A percentile compares a stretch with the other conserved stretches of the same genome.
These are phyloP conservation scores for Chalciporus piperatus DNA, from an alignment of 768 basidiomycete species.

Conservation along the genomic window DNA sequence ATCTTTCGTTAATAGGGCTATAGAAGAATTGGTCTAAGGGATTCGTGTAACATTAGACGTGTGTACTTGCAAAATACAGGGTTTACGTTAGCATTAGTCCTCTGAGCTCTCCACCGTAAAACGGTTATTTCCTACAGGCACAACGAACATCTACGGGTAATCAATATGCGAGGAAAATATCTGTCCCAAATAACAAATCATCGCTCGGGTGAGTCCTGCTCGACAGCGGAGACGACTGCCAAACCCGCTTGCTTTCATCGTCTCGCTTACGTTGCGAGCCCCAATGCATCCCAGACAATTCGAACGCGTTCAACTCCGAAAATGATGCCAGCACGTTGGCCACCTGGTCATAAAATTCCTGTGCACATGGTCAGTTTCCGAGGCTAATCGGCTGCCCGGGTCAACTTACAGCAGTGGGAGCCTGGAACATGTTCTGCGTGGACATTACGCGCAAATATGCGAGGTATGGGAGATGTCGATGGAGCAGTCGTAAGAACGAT, in stretches of 20 bases:
- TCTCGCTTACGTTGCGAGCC: conserved; percentile 48
- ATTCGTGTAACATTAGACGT: conserved; percentile 12
- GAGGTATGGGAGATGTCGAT: conserved; percentile 55
- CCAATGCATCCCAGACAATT: conserved; percentile 78
- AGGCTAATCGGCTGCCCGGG: conserved; percentile 8
- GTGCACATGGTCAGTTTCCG: conserved; percentile 18
- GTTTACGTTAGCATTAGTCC: conserved; percentile 7
- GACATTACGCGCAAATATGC: conserved; percentile 65
- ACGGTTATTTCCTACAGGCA: background rate
- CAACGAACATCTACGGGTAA: conserved; percentile 15
- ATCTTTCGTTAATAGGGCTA: conserved; percentile 46
- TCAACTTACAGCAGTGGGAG: conserved; percentile 49
- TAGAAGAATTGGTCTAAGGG: conserved; percentile 37
- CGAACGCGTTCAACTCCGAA: conserved; percentile 61
- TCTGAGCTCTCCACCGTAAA: background rate
- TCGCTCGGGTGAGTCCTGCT: conserved; percentile 28
- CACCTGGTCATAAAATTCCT: conserved; percentile 66
- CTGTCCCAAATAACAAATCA: conserved; percentile 30
- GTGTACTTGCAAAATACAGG: conserved; percentile 14
- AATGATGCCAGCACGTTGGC: conserved; percentile 56
- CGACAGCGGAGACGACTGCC: conserved; percentile 52
- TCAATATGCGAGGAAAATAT: conserved; percentile 31
- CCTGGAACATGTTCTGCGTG: conserved; percentile 47
- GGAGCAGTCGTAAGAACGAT: conserved; percentile 55
- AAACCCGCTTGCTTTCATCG: conserved; percentile 43